Evolutionary conservation across 495 filamentous ascomycete species (phyloP).

Genomic region (Clohesyomyces aquaticus): DNA sequence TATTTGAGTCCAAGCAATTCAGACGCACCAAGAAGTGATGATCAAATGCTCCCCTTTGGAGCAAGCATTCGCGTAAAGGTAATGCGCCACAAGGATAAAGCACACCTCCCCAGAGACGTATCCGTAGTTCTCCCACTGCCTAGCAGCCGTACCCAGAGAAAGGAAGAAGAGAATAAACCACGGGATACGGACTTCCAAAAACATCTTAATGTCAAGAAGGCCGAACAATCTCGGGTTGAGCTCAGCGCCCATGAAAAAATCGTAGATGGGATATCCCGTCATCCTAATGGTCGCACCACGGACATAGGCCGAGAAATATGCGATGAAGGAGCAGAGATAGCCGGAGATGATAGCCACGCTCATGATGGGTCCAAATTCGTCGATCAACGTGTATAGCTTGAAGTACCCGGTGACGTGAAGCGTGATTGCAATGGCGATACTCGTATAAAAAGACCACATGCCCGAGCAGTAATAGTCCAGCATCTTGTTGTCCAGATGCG

Average conservation of each 20-base stretch:
- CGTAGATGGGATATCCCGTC: constrained; percentile 89
- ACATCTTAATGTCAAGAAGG: constrained; percentile 98
- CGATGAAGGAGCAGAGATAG: constrained; percentile 75
- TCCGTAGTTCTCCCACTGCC: constrained; percentile 87
- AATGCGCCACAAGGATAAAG: constrained; percentile 92
- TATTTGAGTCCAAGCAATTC: not conserved
- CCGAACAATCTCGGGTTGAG: constrained; percentile 94
- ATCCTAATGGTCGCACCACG: constrained; percentile 87
- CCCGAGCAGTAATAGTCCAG: constrained; percentile 93
- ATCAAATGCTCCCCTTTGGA: constrained; percentile 96
- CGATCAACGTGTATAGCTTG: constrained; percentile 89
- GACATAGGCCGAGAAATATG: constrained; percentile 79
- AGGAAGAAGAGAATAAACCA: constrained; percentile 93
- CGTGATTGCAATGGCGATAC: constrained; percentile 65
- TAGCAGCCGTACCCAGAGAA: constrained; percentile 73
- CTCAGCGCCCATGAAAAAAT: constrained; percentile 99
- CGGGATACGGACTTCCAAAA: constrained; percentile 95
- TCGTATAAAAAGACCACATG: constrained; percentile 83
- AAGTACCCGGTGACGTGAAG: constrained; percentile 85
- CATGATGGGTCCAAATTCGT: constrained; percentile 92
- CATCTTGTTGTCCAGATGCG: constrained; percentile 78
- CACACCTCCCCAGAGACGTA: constrained; percentile 87
- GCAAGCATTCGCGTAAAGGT: constrained; percentile 94
- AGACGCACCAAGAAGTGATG: constrained; percentile 76
- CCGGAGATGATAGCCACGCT: constrained; percentile 89